Conservation (phyloP, 176 grass and related monocot species). For the Carex myosuroides region DNA sequence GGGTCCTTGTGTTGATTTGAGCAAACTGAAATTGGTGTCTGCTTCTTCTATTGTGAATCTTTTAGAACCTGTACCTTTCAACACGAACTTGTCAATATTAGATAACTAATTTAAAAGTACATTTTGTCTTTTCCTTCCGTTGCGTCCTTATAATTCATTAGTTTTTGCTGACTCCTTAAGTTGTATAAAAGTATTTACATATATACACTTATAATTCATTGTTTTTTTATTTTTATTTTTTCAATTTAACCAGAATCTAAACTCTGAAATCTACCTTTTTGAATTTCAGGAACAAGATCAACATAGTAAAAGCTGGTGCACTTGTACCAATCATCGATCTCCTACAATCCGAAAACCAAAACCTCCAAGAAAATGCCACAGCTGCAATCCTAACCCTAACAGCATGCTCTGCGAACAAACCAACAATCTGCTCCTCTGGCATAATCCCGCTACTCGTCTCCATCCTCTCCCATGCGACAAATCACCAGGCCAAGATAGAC, state of each 20-base stretch:
- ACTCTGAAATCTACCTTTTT: background rate
- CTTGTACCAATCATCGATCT: slow-evolving; percentile 64
- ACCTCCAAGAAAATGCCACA: slow-evolving; percentile 73
- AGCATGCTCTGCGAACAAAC: slow-evolving; percentile 63
- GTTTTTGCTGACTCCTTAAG: background rate
- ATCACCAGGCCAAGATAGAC: slow-evolving; percentile 72
- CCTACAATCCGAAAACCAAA: slow-evolving; percentile 58
- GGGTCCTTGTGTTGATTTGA: slow-evolving; percentile 15
- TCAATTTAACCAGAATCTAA: background rate
- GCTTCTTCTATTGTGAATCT: background rate
- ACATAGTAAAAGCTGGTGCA: slow-evolving; percentile 79
- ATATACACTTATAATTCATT: background rate
- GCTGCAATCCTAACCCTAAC: slow-evolving; percentile 88
- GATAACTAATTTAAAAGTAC: background rate
- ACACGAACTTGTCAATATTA: background rate
- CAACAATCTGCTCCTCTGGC: slow-evolving; percentile 60
- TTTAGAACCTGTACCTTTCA: background rate
- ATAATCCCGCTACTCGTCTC: slow-evolving; percentile 67
- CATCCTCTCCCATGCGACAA: slow-evolving; percentile 62
- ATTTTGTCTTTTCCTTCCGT: background rate
- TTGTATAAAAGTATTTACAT: background rate
- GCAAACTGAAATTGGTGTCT: background rate
- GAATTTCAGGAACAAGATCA: slow-evolving; percentile 82
- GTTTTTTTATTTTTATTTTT: background rate
- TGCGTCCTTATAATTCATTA: background rate